A percentile compares a stretch with the other conserved stretches of the same genome.
Evolutionary conservation across 352 stramenopile species (phyloP).

Genomic region (Globisporangium carolinianum): DNA sequence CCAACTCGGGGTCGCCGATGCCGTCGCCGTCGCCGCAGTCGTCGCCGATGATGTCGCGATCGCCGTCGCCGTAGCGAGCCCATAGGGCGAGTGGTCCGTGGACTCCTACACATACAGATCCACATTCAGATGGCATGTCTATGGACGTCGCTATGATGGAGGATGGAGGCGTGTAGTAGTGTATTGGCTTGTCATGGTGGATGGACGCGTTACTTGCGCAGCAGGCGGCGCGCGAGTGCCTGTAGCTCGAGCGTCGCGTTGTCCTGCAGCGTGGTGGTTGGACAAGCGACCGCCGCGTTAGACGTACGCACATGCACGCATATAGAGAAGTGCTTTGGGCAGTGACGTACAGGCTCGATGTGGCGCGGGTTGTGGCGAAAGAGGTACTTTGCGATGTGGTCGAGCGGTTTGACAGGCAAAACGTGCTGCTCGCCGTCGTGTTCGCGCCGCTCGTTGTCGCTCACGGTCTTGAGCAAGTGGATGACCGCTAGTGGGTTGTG

Average conservation of each 20-base stretch:
- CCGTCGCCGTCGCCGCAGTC: slow-evolving; percentile 42
- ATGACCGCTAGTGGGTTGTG: slow-evolving; percentile 25
- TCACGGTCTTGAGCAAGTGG: slow-evolving; percentile 46
- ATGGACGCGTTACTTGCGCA: slow-evolving; percentile 25
- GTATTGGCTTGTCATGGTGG: too few species aligned
- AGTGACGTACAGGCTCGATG: slow-evolving; percentile 29
- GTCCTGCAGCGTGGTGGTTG: slow-evolving; percentile 13
- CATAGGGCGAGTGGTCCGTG: neutral
- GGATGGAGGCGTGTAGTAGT: too few species aligned
- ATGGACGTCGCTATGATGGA: too few species aligned
- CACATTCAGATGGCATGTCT: too few species aligned
- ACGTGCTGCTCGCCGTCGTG: slow-evolving; percentile 28
- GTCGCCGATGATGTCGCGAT: slow-evolving; percentile 52
- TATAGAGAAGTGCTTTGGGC: neutral
- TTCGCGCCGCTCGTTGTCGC: slow-evolving; percentile 29
- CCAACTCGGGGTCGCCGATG: slow-evolving; percentile 50
- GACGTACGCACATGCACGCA: neutral
- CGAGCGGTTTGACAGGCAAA: slow-evolving; percentile 40
- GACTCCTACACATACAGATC: too few species aligned
- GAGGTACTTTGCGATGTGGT: slow-evolving; percentile 63
- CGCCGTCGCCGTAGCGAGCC: slow-evolving; percentile 33
- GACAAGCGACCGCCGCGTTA: too few species aligned
- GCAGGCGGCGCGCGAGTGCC: slow-evolving; percentile 17
- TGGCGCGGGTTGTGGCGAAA: slow-evolving; percentile 60
- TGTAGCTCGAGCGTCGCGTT: slow-evolving; percentile 28